Evolutionary conservation across 106 monocot species (phyloP).

Genomic region (Dioscorea zingiberensis): DNA sequence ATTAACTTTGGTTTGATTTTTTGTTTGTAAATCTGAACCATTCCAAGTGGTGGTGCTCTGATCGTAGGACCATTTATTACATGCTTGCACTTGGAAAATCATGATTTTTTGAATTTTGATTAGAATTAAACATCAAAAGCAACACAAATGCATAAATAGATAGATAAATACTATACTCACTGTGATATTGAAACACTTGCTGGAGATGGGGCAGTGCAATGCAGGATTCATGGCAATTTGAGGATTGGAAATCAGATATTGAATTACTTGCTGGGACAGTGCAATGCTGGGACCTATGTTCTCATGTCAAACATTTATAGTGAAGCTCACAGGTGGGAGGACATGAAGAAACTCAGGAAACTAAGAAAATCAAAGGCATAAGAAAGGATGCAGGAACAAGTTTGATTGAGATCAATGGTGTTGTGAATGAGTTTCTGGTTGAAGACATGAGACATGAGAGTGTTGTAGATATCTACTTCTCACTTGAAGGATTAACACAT

Average conservation of each 20-base stretch:
- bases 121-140: too few species aligned
- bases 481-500: conserved; percentile 18
- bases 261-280: conserved; percentile 45
- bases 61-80: too few species aligned
- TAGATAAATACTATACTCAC: too few species aligned
- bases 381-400: conserved; percentile 48
- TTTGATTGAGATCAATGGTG: conserved; percentile 38
- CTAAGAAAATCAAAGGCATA: conserved; percentile 34
- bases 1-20: too few species aligned
- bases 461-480: conserved; percentile 17
- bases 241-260: conserved; percentile 34
- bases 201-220: too few species aligned
- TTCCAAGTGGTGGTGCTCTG: too few species aligned
- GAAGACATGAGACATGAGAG: conserved; percentile 42
- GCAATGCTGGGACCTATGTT: conserved; percentile 48
- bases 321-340: conserved; percentile 34
- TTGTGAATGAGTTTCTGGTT: conserved; percentile 30
- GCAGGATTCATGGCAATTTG: conserved; percentile 57
- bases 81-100: too few species aligned
- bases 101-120: too few species aligned
- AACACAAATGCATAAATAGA: too few species aligned
- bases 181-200: too few species aligned
- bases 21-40: too few species aligned
- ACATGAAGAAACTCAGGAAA: conserved; percentile 39
- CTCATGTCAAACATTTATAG: conserved; percentile 49